These are phyloP conservation scores for Pisolithus sp. DNA, from an alignment of 768 basidiomycete species.

Conservation along the genomic window DNA sequence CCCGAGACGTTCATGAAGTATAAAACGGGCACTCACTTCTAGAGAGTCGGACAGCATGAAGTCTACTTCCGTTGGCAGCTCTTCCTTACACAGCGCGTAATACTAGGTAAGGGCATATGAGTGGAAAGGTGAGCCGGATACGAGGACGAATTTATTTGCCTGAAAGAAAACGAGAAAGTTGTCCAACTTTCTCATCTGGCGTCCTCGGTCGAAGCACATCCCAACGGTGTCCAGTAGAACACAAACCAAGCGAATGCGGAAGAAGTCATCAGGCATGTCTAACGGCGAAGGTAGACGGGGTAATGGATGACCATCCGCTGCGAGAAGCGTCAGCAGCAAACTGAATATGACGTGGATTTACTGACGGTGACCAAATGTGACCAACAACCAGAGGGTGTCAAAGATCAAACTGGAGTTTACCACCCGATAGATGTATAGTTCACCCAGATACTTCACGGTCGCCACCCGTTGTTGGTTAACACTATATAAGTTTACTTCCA, in stretches of 20 bases:
- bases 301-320: slow-evolving; percentile 85
- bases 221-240: slow-evolving; percentile 92
- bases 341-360: slow-evolving; percentile 11
- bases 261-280: slow-evolving; percentile 95
- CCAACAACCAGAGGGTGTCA: slow-evolving; percentile 88
- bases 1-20: background rate
- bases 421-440: slow-evolving; percentile 93
- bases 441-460: slow-evolving; percentile 90
- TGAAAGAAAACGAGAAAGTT: slow-evolving; percentile 92
- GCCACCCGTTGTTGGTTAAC: slow-evolving; percentile 91
- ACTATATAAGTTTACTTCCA: slow-evolving; percentile 94
- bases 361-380: slow-evolving; percentile 95
- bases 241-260: slow-evolving; percentile 88
- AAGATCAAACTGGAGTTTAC: slow-evolving; percentile 86
- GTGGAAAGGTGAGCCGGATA: background rate
- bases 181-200: slow-evolving; percentile 89
- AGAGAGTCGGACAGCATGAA: slow-evolving; percentile 95
- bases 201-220: slow-evolving; percentile 94
- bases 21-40: slow-evolving; percentile 48
- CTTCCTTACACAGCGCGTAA: slow-evolving; percentile 84
- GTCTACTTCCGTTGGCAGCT: slow-evolving; percentile 94
- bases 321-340: slow-evolving; percentile 8
- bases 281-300: slow-evolving; percentile 69
- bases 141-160: slow-evolving; percentile 35
- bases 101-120: slow-evolving; percentile 38